A percentile compares a stretch with the other conserved stretches of the same genome.
These are phyloP conservation scores for Earliella scabrosa DNA, from an alignment of 1,284 basidiomycete species.

Conservation along the genomic window DNA sequence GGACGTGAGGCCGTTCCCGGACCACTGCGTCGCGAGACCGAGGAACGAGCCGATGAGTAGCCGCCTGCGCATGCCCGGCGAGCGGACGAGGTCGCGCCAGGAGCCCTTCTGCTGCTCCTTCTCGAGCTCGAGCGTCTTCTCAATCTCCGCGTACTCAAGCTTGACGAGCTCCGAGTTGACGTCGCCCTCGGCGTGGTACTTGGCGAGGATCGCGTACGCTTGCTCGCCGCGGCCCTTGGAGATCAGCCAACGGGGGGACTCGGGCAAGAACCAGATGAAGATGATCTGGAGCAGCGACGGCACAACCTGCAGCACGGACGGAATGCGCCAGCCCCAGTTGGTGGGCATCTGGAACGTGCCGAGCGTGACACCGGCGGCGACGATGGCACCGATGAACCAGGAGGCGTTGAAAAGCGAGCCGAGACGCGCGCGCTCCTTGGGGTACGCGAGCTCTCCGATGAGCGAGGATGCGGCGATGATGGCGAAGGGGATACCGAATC, in stretches of 20 bases:
- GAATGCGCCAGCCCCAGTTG: constrained; percentile 63
- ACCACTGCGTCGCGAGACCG: constrained; percentile 66
- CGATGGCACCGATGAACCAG: constrained; percentile 50
- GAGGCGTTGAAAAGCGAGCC: constrained; percentile 59
- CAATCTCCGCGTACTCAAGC: constrained; percentile 58
- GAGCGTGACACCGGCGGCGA: constrained; percentile 47
- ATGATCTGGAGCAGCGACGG: constrained; percentile 57
- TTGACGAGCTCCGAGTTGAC: constrained; percentile 54
- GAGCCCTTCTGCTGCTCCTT: constrained; percentile 42
- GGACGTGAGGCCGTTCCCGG: constrained; percentile 73
- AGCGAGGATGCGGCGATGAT: constrained; percentile 52
- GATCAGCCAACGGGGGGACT: constrained; percentile 64
- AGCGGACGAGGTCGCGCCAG: constrained; percentile 51
- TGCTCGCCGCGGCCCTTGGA: constrained; percentile 51
- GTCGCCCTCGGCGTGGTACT: constrained; percentile 58
- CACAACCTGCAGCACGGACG: constrained; percentile 61
- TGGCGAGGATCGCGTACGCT: constrained; percentile 50
- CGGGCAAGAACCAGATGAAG: constrained; percentile 59
- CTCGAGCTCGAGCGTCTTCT: constrained; percentile 57
- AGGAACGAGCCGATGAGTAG: constrained; percentile 58
- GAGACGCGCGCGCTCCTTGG: constrained; percentile 52
- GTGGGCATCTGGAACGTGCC: constrained; percentile 55
- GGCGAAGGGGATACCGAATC: constrained; percentile 60
- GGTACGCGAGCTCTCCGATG: constrained; percentile 57
- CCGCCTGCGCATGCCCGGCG: constrained; percentile 56